These are phyloP conservation scores for Cephaloascus albidus DNA, from an alignment of 805 yeast genomes.

Conservation along the genomic window DNA sequence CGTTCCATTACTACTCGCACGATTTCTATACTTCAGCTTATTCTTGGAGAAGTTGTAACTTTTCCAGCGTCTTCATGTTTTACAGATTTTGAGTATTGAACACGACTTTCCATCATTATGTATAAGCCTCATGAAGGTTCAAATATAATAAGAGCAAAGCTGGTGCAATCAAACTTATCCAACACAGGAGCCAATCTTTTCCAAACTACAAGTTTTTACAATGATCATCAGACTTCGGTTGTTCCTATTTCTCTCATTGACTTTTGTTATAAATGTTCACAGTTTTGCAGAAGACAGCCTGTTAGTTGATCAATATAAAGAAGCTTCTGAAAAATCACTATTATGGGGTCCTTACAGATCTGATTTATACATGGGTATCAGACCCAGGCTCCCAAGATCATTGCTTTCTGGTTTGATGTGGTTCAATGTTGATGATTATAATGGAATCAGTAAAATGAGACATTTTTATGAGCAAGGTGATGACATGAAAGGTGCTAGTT, in stretches of 20 bases:
- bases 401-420: conserved; percentile 79
- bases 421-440: conserved; percentile 58
- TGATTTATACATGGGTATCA: conserved; percentile 74
- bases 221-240: no score
- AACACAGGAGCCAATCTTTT: not conserved
- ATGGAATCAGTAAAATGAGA: conserved; percentile 47
- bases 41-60: no score
- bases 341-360: conserved; percentile 94
- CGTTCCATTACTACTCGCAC: no score
- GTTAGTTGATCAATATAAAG: conserved; percentile 11
- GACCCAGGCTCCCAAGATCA: conserved; percentile 74
- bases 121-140: not conserved
- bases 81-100: no score
- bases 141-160: not conserved
- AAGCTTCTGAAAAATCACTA: conserved; percentile 38
- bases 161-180: not conserved
- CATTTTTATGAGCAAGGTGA: conserved; percentile 73
- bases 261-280: not conserved
- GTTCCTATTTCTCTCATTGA: not conserved
- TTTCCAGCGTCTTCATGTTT: no score
- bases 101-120: not conserved
- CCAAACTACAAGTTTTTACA: no score
- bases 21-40: no score
- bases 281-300: not conserved
- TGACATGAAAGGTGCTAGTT: conserved; percentile 64